Conservation (phyloP, 805 yeast genomes). For the Starmerella stellata region DNA sequence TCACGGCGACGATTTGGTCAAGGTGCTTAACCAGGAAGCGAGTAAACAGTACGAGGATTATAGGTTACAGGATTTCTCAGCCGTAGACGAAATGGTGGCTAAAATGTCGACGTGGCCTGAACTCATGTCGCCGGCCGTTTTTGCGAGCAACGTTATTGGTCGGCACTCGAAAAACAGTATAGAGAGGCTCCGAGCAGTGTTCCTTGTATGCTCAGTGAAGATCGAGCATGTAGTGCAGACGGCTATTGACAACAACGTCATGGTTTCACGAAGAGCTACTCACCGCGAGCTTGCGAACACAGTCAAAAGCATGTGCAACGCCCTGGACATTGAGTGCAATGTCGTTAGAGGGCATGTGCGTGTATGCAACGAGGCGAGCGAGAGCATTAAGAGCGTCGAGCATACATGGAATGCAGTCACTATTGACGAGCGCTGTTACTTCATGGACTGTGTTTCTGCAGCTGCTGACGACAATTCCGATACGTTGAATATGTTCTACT, state of each 20-base stretch:
- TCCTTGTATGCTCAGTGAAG: conserved; percentile 42
- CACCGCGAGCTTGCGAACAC: conserved; percentile 61
- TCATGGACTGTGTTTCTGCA: conserved; percentile 57
- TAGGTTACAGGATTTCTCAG: conserved; percentile 17
- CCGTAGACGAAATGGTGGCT: conserved; percentile 19
- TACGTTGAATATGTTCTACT: conserved; percentile 39
- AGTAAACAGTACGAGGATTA: conserved; percentile 14
- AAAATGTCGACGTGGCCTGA: conserved; percentile 25
- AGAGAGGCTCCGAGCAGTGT: conserved; percentile 50
- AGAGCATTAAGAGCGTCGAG: conserved; percentile 21
- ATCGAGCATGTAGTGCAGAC: conserved; percentile 30
- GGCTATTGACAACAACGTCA: conserved; percentile 16
- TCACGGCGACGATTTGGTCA: conserved; percentile 11
- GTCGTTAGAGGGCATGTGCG: conserved; percentile 70
- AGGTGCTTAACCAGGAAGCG: conserved; percentile 4
- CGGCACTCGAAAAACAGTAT: conserved; percentile 34
- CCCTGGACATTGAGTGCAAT: conserved; percentile 55
- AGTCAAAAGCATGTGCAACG: conserved; percentile 52
- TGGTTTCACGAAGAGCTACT: conserved; percentile 36
- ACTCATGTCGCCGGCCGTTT: conserved; percentile 34
- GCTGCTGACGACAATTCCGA: conserved; percentile 16
- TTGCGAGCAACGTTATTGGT: conserved; percentile 37
- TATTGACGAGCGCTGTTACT: conserved; percentile 58
- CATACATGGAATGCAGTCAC: conserved; percentile 81
- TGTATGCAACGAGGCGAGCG: conserved; percentile 41